phyloP scores from a whole-genome alignment of 169 alveolate species.

The Plasmodium chabaudi region DNA sequence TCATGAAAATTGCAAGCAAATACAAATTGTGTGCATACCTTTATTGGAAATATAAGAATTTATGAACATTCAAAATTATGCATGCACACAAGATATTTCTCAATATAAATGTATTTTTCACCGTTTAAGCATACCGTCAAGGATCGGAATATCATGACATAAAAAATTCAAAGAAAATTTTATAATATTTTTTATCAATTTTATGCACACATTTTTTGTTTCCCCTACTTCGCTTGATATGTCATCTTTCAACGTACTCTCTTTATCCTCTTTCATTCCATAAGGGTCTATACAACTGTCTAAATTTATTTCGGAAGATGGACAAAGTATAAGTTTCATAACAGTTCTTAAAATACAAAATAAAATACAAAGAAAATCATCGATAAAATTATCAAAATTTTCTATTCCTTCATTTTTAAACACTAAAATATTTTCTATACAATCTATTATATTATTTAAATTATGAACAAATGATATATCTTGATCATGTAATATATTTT shows the following conservation, averaged over 20 bases:
- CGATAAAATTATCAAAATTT: neutral
- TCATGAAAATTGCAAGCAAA: neutral
- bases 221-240: neutral
- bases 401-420: neutral
- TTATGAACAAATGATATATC: constrained; percentile 14
- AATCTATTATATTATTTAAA: constrained; percentile 16
- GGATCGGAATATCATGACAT: constrained; percentile 4
- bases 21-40: neutral
- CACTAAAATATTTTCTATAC: constrained; percentile 1
- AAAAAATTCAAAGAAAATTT: constrained; percentile 14
- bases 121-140: constrained; percentile 1
- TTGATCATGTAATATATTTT: neutral
- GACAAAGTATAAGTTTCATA: constrained; percentile 3
- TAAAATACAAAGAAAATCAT: constrained; percentile 34
- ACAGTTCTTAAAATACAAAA: constrained; percentile 39
- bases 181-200: constrained; percentile 4
- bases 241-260: neutral
- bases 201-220: neutral
- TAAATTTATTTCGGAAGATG: neutral
- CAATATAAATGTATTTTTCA: neutral
- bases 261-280: neutral
- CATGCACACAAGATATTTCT: too few species aligned
- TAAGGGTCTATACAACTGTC: neutral
- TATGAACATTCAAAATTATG: neutral
- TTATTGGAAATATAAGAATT: neutral